Evolutionary conservation across 495 filamentous ascomycete species (phyloP).

Genomic region (Hypoxylon fragiforme): DNA sequence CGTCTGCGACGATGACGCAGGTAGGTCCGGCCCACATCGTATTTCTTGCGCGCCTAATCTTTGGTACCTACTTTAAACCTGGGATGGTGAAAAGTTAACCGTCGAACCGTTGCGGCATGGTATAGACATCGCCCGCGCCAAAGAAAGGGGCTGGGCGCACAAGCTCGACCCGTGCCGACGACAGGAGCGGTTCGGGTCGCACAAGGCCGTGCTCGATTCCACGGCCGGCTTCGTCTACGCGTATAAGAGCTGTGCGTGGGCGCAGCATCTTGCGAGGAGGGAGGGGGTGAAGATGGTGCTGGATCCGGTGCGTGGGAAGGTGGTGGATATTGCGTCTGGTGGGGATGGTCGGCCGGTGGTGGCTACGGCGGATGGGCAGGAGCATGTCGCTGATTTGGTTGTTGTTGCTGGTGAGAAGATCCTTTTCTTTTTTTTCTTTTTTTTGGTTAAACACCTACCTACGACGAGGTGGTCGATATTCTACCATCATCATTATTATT

Average conservation of each 20-base stretch:
- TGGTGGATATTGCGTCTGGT: constrained; percentile 26
- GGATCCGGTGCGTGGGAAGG: constrained; percentile 27
- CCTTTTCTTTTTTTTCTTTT: no score
- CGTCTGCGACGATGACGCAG: constrained; percentile 29
- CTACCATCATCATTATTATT: no score
- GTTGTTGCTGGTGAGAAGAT: constrained; percentile 37
- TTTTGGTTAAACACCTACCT: no score
- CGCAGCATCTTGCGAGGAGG: constrained; percentile 41
- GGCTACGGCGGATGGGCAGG: constrained; percentile 39
- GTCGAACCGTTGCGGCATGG: background rate
- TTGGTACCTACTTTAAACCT: no score
- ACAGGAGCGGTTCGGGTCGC: constrained; percentile 28
- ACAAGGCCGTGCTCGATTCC: constrained; percentile 44
- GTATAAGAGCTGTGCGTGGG: constrained; percentile 48
- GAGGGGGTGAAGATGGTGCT: constrained; percentile 45
- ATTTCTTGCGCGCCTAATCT: background rate
- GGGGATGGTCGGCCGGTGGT: constrained; percentile 29
- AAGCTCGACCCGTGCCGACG: constrained; percentile 36
- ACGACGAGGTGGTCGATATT: no score
- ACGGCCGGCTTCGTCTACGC: constrained; percentile 47
- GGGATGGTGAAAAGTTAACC: background rate
- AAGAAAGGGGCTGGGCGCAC: constrained; percentile 34
- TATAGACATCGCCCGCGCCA: constrained; percentile 34
- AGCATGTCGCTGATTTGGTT: constrained; percentile 33
- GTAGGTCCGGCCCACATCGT: constrained; percentile 15